Percentiles rank a stretch among this genome's conserved stretches.
Evolutionary conservation across 2,329 filamentous ascomycete genomes (phyloP).

Genomic region (Cercospora nicotianae): DNA sequence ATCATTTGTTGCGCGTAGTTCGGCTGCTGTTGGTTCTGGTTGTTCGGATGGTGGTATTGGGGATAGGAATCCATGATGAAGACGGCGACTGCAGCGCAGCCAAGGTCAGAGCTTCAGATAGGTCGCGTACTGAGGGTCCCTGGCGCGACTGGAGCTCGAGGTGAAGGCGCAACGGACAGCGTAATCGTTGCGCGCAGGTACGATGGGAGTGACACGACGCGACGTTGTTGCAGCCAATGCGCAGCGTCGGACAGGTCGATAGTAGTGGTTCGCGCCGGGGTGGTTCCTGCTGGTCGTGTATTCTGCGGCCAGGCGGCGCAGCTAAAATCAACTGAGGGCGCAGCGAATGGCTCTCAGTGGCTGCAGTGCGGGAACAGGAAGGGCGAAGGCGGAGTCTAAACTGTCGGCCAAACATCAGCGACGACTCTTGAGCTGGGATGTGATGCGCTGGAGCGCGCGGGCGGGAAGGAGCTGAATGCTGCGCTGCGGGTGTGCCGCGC

Average conservation of each 20-base stretch:
- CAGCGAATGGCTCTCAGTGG: conserved; percentile 26
- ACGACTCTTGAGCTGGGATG: conserved; percentile 28
- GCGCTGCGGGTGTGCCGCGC: conserved; percentile 31
- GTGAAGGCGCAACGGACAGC: conserved; percentile 26
- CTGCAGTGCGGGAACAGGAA: conserved; percentile 24
- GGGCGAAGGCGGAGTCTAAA: conserved; percentile 27
- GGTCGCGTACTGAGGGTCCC: conserved; percentile 14
- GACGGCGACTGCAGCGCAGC: conserved; percentile 17
- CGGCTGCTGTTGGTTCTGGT: conserved; percentile 66
- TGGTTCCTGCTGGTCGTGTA: conserved; percentile 9
- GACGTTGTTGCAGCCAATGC: conserved; percentile 5
- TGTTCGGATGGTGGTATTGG: conserved; percentile 51
- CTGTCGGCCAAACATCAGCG: conserved; percentile 33
- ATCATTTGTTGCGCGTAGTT: conserved; percentile 55
- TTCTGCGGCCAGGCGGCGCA: conserved; percentile 22
- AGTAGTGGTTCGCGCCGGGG: conserved; percentile 4
- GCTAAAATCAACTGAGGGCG: conserved; percentile 19
- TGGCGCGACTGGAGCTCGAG: conserved; percentile 15
- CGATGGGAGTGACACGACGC: conserved; percentile 12
- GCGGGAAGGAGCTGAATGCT: conserved; percentile 27
- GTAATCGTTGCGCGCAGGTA: conserved; percentile 23
- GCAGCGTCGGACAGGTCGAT: conserved; percentile 2
- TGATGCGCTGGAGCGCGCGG: conserved; percentile 22
- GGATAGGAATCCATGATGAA: conserved; percentile 50
- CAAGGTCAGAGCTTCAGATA: conserved; percentile 22